Base-by-base conservation (phyloP, 208 protist genomes). In the Borovskyia barvae region DNA sequence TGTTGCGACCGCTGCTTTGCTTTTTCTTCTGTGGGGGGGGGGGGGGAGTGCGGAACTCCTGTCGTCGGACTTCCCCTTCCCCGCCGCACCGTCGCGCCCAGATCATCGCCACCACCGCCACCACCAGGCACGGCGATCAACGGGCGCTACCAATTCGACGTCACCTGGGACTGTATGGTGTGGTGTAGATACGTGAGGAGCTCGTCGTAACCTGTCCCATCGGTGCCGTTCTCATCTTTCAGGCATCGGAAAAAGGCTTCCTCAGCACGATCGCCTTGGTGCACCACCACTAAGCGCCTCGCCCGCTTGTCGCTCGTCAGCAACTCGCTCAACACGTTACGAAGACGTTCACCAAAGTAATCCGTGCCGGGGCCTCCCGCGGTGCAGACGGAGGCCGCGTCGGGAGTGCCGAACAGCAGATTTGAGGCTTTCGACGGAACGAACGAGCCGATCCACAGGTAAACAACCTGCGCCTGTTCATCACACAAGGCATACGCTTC, bases 401-500 rank as follows among this genome's bases (percentile, higher is more conserved):
- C 79, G 19, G 63, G 40, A n/a, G 40, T 65, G 39, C 50, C 65
- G 33, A 95, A 97, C 26, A 97, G 66, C 22, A 66, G 48, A 63
- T 67, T 39, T 26, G 82, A 66, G 1, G 91, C 60, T 33, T 77
- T 65, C 24, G 75, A 69, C 4, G 49, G 25, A 6, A 94, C 88
- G 15, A 41, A 11, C 8, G 66, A 71, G 28, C 89, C 89, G 35
- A 97, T 84, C 84, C 87, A 96, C 66, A 97, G 28, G 55, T 93
- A 97, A 28, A 96, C 84, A 22, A 87, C 33, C 28, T 72, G 68
- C 24, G 80, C 74, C 71, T 87, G 77, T 68, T 90, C 79, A 64
- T 97, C 90, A 58, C 88, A 89, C 30, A 96, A 66, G 47, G 82
- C 66, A 70, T 95, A 95, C 19, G 89, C 83, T 24, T 90, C 89